Evolutionary conservation across 2,329 filamentous ascomycete genomes (phyloP).

Genomic region (Xylariaceae sp.): DNA sequence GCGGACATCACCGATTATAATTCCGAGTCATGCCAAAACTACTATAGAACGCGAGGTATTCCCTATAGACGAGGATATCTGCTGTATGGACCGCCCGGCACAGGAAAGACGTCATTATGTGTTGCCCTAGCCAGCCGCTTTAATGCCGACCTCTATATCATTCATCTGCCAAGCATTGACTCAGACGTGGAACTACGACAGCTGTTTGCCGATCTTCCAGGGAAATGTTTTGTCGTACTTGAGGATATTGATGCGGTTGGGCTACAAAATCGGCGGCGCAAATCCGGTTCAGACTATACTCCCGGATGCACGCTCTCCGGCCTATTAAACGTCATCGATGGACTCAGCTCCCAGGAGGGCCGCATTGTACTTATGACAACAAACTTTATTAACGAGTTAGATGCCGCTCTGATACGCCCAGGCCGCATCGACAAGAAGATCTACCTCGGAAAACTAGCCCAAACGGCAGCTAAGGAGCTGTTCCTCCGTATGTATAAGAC

Average conservation of each 20-base stretch:
- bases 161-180: constrained; percentile 63
- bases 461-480: constrained; percentile 51
- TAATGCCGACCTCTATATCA: constrained; percentile 74
- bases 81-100: constrained; percentile 72
- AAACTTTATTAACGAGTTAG: constrained; percentile 68
- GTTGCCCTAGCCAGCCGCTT: constrained; percentile 73
- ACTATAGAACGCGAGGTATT: constrained; percentile 75
- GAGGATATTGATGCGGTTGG: constrained; percentile 63
- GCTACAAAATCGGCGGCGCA: constrained; percentile 40
- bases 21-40: constrained; percentile 51
- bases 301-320: constrained; percentile 61
- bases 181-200: constrained; percentile 41
- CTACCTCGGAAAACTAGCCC: constrained; percentile 56
- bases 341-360: constrained; percentile 70
- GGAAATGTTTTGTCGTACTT: constrained; percentile 54
- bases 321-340: constrained; percentile 72
- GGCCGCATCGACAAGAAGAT: constrained; percentile 71
- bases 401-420: constrained; percentile 67
- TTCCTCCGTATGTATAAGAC: constrained; percentile 52
- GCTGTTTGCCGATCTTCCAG: constrained; percentile 33
- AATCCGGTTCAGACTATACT: constrained; percentile 24
- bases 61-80: constrained; percentile 76
- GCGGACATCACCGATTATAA: constrained; percentile 73
- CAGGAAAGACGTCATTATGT: constrained; percentile 78
- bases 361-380: constrained; percentile 78